Conservation (phyloP, 371 early-diverging fungal species). For the Lichtheimia ramosa region DNA sequence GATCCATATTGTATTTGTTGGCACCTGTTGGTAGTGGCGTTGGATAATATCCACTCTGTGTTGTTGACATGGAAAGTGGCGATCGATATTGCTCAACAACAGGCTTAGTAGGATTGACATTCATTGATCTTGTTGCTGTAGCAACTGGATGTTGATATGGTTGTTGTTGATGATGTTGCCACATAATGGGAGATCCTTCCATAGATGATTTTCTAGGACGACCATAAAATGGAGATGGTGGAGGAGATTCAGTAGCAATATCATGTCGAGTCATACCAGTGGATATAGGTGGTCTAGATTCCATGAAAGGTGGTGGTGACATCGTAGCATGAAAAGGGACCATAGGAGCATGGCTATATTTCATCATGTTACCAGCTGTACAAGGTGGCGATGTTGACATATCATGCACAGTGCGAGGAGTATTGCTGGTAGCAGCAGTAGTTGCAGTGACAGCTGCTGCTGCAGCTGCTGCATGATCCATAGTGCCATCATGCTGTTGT, state of each 20-base stretch:
- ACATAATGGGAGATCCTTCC: background rate
- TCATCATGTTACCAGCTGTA: background rate
- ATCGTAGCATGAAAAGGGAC: background rate
- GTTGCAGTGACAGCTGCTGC: no score
- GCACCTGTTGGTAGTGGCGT: background rate
- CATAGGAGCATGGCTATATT: background rate
- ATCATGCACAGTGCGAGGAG: background rate
- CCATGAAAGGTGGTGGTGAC: background rate
- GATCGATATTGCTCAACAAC: background rate
- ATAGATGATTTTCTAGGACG: conserved; percentile 1
- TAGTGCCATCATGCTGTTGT: background rate
- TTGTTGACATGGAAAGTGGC: background rate
- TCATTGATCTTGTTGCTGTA: background rate
- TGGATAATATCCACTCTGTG: background rate
- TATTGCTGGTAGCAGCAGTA: no score
- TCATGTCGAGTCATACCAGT: background rate
- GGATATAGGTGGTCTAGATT: background rate
- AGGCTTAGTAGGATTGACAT: background rate
- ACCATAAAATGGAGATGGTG: background rate
- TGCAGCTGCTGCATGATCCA: no score
- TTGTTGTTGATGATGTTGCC: background rate
- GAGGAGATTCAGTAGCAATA: background rate
- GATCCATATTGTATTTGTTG: no score
- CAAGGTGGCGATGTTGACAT: background rate
- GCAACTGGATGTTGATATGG: background rate